phyloP scores from a whole-genome alignment of 2,329 filamentous ascomycete species.

The Clarireedia hainanense region DNA sequence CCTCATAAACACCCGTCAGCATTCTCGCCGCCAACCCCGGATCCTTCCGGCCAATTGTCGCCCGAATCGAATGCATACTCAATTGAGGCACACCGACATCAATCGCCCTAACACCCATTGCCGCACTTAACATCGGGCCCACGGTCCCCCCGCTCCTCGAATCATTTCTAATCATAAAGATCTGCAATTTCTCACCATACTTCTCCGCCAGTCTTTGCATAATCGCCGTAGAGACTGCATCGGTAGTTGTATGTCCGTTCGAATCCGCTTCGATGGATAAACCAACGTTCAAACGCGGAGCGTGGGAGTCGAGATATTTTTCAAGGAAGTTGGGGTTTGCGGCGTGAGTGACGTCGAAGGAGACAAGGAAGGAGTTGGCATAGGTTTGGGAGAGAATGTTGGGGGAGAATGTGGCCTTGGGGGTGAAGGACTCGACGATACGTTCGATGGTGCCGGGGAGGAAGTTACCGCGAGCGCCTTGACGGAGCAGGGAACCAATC shows the following conservation, averaged over 20 bases:
- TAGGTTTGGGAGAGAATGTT: conserved; percentile 72
- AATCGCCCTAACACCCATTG: conserved; percentile 73
- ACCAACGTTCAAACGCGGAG: conserved; percentile 82
- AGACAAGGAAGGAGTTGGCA: conserved; percentile 86
- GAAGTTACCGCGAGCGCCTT: conserved; percentile 87
- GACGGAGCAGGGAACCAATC: conserved; percentile 82
- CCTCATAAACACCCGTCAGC: conserved; percentile 83
- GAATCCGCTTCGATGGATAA: conserved; percentile 72
- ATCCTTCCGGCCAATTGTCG: conserved; percentile 78
- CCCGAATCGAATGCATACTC: conserved; percentile 89
- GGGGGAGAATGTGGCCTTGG: conserved; percentile 37
- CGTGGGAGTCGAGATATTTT: conserved; percentile 77
- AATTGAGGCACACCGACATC: conserved; percentile 88
- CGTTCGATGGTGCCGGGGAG: conserved; percentile 74
- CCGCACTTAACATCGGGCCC: conserved; percentile 79
- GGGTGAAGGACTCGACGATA: conserved; percentile 60
- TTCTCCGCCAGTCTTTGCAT: conserved; percentile 72
- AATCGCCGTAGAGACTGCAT: conserved; percentile 75
- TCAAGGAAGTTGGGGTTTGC: conserved; percentile 89
- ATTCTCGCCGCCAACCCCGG: conserved; percentile 81
- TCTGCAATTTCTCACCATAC: conserved; percentile 63
- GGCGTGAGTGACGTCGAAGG: conserved; percentile 87
- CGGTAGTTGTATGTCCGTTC: conserved; percentile 95
- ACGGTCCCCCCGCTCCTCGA: conserved; percentile 84
- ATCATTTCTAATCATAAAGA: conserved; percentile 95